Conservation (phyloP, 345 rosid species). For the Ceriops zippeliana region DNA sequence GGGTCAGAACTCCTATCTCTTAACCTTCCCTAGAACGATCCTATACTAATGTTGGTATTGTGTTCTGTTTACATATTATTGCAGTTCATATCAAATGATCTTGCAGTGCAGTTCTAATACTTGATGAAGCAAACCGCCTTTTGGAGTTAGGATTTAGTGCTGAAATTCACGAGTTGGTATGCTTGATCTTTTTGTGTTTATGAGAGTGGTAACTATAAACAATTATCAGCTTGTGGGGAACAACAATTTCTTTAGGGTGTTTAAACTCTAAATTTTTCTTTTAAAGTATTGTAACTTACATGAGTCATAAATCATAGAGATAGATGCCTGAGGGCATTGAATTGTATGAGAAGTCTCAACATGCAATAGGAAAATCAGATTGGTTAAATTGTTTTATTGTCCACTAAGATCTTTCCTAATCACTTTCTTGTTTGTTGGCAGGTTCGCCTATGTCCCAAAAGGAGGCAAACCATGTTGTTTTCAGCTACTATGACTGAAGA, state of each 20-base stretch:
- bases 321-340: not conserved
- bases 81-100: constrained; percentile 36
- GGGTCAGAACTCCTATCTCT: too few relatives aligned
- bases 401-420: not conserved
- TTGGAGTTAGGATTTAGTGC: constrained; percentile 93
- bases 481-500: constrained; percentile 99
- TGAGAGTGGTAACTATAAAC: not conserved
- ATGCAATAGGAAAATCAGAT: too few relatives aligned
- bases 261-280: not conserved
- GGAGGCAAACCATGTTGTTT: constrained; percentile 94
- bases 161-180: constrained; percentile 95
- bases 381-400: not conserved
- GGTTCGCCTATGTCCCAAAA: constrained; percentile 87
- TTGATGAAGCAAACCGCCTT: constrained; percentile 96
- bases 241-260: not conserved
- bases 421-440: constrained; percentile 26
- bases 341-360: not conserved
- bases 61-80: too few relatives aligned
- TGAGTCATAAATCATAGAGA: not conserved
- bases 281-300: too few relatives aligned
- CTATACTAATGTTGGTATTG: too few relatives aligned
- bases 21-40: too few relatives aligned
- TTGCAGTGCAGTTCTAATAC: constrained; percentile 92
- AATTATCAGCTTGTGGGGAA: not conserved
- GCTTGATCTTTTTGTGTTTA: constrained; percentile 4